These are phyloP conservation scores for Camellia japonica DNA, from an alignment of 148 eudicot genomes.

Conservation along the genomic window DNA sequence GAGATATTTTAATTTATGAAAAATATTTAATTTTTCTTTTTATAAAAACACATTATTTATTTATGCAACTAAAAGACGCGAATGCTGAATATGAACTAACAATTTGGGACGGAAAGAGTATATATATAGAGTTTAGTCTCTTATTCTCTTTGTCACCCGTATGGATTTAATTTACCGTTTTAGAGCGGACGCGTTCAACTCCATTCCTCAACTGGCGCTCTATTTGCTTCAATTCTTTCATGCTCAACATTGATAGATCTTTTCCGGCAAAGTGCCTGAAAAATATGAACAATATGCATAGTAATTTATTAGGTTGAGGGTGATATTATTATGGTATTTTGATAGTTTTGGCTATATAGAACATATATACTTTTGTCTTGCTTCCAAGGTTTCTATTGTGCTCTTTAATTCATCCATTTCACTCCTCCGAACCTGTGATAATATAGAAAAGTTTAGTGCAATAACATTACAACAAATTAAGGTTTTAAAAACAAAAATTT, in stretches of 20 bases:
- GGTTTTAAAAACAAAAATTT: no score
- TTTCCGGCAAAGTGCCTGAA: slow-evolving; percentile 3
- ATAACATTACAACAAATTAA: no score
- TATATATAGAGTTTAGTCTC: no score
- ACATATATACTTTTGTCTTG: neutral
- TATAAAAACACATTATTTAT: no score
- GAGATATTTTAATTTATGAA: no score
- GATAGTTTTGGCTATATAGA: neutral
- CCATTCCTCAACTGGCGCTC: slow-evolving; percentile 7
- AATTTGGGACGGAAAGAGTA: no score
- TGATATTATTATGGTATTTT: neutral
- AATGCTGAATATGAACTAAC: no score
- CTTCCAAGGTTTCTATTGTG: slow-evolving; percentile 11
- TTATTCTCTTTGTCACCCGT: neutral
- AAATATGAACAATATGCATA: neutral
- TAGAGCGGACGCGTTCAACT: slow-evolving; percentile 2
- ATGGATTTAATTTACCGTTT: neutral
- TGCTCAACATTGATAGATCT: slow-evolving; percentile 3
- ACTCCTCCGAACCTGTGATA: slow-evolving; percentile 5
- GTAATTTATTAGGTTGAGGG: neutral
- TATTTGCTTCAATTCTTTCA: neutral
- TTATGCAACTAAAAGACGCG: no score
- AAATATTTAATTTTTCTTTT: no score
- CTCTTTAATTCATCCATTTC: slow-evolving; percentile 13
- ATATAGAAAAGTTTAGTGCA: neutral